These are phyloP conservation scores for Plasmodium gonderi DNA, from an alignment of 169 alveolate species.

Conservation along the genomic window DNA sequence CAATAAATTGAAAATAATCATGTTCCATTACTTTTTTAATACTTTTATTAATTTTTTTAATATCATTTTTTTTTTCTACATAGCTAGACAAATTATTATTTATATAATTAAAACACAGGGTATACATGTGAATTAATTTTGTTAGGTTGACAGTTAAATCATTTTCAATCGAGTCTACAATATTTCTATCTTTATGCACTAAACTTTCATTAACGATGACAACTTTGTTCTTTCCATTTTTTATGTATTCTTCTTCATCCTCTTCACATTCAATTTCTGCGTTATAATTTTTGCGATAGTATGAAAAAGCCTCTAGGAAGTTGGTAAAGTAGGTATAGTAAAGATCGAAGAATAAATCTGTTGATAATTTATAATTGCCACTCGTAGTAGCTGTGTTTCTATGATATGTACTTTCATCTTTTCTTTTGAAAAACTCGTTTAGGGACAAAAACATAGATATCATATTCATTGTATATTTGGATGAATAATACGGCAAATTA, in stretches of 20 bases:
- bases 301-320: constrained; percentile 35
- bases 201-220: constrained; percentile 36
- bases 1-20: constrained; percentile 50
- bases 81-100: constrained; percentile 57
- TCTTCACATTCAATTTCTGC: constrained; percentile 53
- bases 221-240: constrained; percentile 24
- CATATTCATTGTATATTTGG: constrained; percentile 73
- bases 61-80: constrained; percentile 27
- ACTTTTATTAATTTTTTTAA: constrained; percentile 30
- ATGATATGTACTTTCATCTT: neutral
- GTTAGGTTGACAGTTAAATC: constrained; percentile 28
- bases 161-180: constrained; percentile 46
- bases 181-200: constrained; percentile 35
- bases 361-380: constrained; percentile 21
- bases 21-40: constrained; percentile 18
- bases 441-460: constrained; percentile 71
- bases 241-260: constrained; percentile 27
- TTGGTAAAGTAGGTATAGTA: constrained; percentile 52
- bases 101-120: constrained; percentile 59
- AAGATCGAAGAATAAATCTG: constrained; percentile 57
- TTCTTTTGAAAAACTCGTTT: constrained; percentile 20
- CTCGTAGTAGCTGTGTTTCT: no score
- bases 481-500: constrained; percentile 62
- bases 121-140: constrained; percentile 48
- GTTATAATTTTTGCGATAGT: constrained; percentile 53